Base-by-base conservation (phyloP, 495 filamentous ascomycete genomes). In the Aspergillus sclerotioniger region DNA sequence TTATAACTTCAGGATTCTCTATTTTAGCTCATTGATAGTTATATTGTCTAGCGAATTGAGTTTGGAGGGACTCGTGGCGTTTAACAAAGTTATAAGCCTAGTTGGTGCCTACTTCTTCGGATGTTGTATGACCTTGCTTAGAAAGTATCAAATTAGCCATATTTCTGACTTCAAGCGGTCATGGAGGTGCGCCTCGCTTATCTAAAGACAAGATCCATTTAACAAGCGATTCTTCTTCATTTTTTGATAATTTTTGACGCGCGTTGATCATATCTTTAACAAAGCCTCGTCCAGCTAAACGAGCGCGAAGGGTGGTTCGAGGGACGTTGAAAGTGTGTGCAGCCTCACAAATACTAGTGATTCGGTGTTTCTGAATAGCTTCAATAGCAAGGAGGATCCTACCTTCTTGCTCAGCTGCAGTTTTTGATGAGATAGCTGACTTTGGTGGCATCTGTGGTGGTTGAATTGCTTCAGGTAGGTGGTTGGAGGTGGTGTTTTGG, bases 11-110 rank as follows among this genome's bases (percentile, higher is more conserved):
- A 44, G 41, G 17, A 44, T 44, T 15, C 41, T 44, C 41, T n/a
- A 44, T 44, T n/a, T 44, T 44, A n/a, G 17, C 17, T 54, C 67
- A 63, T 58, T 76, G 61, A 60, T 71, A 65, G 62, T 77, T 59
- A 48, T 68, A 64, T 48, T 28, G 48, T 44, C 62, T 60, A 47
- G 37, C 64, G 55, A 62, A 76, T 58, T 50, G 63, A 35, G 63
- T 71, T 51, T 57, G 54, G 28, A 77, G 66, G 28, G 67, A 57
- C 17, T 44, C 17, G 32, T 59, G 54, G 31, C 66, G 64, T 53
- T 67, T 56, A 31, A 76, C 44, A 59, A 75, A 79, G 37, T 57
- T 60, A n/a, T 44, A 44, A 15, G 17, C 31, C 31, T n/a, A n/a
- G n/a, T n/a, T n/a, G n/a, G n/a, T n/a, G n/a, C n/a, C n/a, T n/a